Conservation (phyloP, 495 filamentous ascomycete genomes). For the Cercophora sp. region DNA sequence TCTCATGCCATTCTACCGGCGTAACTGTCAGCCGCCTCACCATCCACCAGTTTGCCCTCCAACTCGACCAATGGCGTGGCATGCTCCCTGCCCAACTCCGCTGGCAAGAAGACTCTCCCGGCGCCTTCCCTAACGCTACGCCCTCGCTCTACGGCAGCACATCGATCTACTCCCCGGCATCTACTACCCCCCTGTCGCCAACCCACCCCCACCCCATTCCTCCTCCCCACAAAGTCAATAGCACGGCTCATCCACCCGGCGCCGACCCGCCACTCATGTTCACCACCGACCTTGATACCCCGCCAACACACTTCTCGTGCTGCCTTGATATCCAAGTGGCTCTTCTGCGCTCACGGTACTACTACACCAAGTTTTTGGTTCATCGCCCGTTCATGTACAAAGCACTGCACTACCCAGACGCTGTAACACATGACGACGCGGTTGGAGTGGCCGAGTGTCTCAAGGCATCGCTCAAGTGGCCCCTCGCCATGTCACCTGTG, state of each 20-base stretch:
- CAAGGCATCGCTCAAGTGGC: conserved; percentile 50
- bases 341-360: conserved; percentile 54
- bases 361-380: conserved; percentile 56
- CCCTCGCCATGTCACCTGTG: conserved; percentile 53
- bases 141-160: conserved; percentile 12
- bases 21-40: conserved; percentile 24
- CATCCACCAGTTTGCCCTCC: conserved; percentile 45
- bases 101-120: conserved; percentile 50
- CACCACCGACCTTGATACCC: conserved; percentile 43
- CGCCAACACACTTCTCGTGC: conserved; percentile 41
- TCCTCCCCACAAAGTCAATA: neutral
- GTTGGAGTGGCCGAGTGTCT: conserved; percentile 50
- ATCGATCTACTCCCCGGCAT: too few relatives aligned
- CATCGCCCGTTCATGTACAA: conserved; percentile 60
- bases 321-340: conserved; percentile 53
- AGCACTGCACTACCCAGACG: conserved; percentile 52
- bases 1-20: neutral
- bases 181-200: conserved; percentile 17
- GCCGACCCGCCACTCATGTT: conserved; percentile 40
- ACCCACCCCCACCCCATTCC: neutral
- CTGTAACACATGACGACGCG: conserved; percentile 50
- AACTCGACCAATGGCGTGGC: conserved; percentile 53
- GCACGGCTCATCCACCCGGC: too few relatives aligned
- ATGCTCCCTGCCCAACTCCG: conserved; percentile 50
- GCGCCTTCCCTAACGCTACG: conserved; percentile 33